These are phyloP conservation scores for Pseudogymnoascus sp. DNA, from an alignment of 2,329 filamentous ascomycete genomes.

Conservation along the genomic window DNA sequence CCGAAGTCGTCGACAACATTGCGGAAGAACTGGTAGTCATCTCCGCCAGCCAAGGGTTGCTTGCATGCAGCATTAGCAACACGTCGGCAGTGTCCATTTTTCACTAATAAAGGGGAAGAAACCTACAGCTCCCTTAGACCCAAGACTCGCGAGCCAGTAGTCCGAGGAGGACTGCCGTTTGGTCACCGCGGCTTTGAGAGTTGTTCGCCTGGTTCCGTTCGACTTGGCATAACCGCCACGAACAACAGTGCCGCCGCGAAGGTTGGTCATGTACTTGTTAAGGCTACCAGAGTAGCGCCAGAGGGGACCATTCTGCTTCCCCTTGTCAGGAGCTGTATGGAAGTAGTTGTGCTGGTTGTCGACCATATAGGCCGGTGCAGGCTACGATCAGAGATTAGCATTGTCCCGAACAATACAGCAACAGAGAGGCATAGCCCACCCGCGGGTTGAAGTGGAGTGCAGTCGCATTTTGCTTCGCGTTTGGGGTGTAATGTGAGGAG, in stretches of 20 bases:
- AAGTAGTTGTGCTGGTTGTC: conserved; percentile 21
- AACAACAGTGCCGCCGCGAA: conserved; percentile 11
- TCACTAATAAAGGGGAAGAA: background rate
- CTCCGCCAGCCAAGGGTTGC: conserved; percentile 15
- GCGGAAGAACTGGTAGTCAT: background rate
- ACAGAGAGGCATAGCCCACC: background rate
- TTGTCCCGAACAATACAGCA: background rate
- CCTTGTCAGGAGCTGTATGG: conserved; percentile 18
- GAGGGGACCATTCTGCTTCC: conserved; percentile 16
- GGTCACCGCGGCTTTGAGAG: background rate
- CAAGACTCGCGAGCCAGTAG: background rate
- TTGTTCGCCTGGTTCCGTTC: background rate
- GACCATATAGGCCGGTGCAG: conserved; percentile 19
- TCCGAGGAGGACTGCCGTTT: background rate
- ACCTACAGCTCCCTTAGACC: background rate
- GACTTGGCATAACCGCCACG: conserved; percentile 13
- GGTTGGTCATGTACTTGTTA: conserved; percentile 1
- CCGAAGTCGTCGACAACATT: conserved; percentile 18
- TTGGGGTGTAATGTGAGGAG: background rate
- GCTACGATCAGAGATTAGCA: conserved; percentile 6
- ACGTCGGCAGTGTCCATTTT: background rate
- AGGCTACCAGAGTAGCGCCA: conserved; percentile 19
- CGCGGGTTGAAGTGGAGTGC: background rate
- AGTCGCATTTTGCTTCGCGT: background rate
- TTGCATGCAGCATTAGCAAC: conserved; percentile 2